A percentile compares a stretch with the other conserved stretches of the same genome.
Conservation (phyloP, 148 eudicot species). For the Tetragonia tetragonoides region DNA sequence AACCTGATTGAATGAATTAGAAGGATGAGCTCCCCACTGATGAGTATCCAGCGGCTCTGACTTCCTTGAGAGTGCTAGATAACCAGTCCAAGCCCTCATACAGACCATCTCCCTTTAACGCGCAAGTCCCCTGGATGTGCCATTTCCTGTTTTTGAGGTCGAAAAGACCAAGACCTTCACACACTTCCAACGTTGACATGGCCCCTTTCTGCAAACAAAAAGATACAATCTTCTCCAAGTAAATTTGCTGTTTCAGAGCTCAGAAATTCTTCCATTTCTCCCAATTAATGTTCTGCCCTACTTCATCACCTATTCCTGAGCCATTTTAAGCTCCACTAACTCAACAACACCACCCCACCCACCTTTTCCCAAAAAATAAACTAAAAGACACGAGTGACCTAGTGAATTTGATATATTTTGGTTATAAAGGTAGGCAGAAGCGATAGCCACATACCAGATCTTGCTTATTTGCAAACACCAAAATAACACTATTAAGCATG, state of each 20-base stretch:
- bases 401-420: background rate
- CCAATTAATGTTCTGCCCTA: background rate
- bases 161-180: slow-evolving; percentile 85
- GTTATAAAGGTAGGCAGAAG: background rate
- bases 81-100: slow-evolving; percentile 99
- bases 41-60: slow-evolving; percentile 82
- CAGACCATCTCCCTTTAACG: slow-evolving; percentile 91
- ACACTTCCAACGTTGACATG: slow-evolving; percentile 93
- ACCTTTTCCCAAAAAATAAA: too few relatives aligned
- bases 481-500: slow-evolving; percentile 89
- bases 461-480: slow-evolving; percentile 98
- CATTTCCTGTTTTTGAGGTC: slow-evolving; percentile 94
- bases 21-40: slow-evolving; percentile 64
- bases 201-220: slow-evolving; percentile 77
- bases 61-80: slow-evolving; percentile 86
- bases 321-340: background rate
- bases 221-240: background rate
- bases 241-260: slow-evolving; percentile 1
- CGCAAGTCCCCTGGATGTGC: slow-evolving; percentile 99
- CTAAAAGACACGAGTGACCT: background rate
- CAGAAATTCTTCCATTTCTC: too few relatives aligned
- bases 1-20: slow-evolving; percentile 46
- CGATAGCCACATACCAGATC: slow-evolving; percentile 72
- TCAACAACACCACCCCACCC: background rate
- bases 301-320: background rate